Evolutionary conservation across 2,329 filamentous ascomycete genomes (phyloP).

Genomic region (Penicillium sp.): DNA sequence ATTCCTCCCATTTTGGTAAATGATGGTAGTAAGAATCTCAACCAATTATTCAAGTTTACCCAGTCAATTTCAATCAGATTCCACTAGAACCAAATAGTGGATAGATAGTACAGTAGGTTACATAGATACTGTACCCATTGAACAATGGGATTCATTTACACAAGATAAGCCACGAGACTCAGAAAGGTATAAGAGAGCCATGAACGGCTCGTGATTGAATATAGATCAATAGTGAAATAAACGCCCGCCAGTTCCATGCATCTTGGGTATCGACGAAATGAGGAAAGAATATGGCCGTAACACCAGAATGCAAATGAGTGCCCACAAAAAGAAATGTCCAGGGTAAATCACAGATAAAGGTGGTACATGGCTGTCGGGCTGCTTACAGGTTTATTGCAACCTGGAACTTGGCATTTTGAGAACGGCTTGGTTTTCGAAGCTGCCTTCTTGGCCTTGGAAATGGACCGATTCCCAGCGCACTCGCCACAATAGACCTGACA

Average conservation of each 20-base stretch:
- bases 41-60: too few species aligned
- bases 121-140: too few species aligned
- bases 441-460: constrained; percentile 35
- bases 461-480: constrained; percentile 43
- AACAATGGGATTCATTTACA: too few species aligned
- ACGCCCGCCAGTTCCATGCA: constrained; percentile 21
- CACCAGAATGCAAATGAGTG: constrained; percentile 22
- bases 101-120: too few species aligned
- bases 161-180: not conserved
- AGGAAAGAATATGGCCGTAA: constrained; percentile 12
- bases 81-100: too few species aligned
- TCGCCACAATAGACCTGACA: constrained; percentile 50
- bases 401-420: constrained; percentile 43
- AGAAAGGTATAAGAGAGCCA: not conserved
- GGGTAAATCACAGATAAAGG: constrained; percentile 43
- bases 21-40: too few species aligned
- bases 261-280: constrained; percentile 23
- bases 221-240: constrained; percentile 9
- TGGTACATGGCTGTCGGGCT: constrained; percentile 45
- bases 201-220: not conserved
- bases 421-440: constrained; percentile 40
- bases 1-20: too few species aligned
- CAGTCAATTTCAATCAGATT: too few species aligned
- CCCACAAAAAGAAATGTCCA: not conserved
- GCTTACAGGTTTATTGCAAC: constrained; percentile 42